A percentile compares a stretch with the other conserved stretches of the same genome.
Evolutionary conservation across 2,329 filamentous ascomycete species (phyloP).

Genomic region (Pezicula rhizophila): DNA sequence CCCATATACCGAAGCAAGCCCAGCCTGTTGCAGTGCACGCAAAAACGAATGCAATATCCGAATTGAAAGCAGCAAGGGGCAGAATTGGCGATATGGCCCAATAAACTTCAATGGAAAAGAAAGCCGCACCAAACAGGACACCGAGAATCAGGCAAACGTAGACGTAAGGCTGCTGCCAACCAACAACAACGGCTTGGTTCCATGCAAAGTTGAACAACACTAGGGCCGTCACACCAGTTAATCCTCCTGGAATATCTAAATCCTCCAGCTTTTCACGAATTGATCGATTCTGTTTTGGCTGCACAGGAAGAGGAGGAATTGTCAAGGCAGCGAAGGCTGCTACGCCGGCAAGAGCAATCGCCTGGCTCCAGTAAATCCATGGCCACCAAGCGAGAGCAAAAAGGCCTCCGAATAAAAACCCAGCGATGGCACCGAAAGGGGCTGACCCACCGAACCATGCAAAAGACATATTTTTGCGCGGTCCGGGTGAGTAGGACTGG

Average conservation of each 20-base stretch:
- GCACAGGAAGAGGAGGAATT: slow-evolving; percentile 26
- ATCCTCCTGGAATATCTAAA: slow-evolving; percentile 24
- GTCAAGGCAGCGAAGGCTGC: slow-evolving; percentile 29
- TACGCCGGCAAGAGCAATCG: slow-evolving; percentile 32
- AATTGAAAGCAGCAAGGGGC: slow-evolving; percentile 49
- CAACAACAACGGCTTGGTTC: slow-evolving; percentile 56
- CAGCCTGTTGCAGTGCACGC: slow-evolving; percentile 7
- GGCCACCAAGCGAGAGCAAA: slow-evolving; percentile 41
- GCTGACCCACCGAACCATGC: slow-evolving; percentile 42
- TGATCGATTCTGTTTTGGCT: slow-evolving; percentile 6
- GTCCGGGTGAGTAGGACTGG: slow-evolving; percentile 48
- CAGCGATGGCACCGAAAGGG: slow-evolving; percentile 37
- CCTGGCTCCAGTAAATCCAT: slow-evolving; percentile 42
- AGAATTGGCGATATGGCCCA: slow-evolving; percentile 44
- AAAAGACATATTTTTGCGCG: slow-evolving; percentile 55
- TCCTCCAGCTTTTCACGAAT: slow-evolving; percentile 24
- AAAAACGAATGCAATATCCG: slow-evolving; percentile 42
- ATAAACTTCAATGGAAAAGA: slow-evolving; percentile 45
- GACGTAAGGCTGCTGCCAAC: slow-evolving; percentile 52
- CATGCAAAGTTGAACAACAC: slow-evolving; percentile 61
- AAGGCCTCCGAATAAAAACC: slow-evolving; percentile 13
- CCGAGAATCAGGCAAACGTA: slow-evolving; percentile 51
- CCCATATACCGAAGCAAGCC: slow-evolving; percentile 9
- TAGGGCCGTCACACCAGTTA: slow-evolving; percentile 46
- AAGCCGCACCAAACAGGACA: slow-evolving; percentile 42